Conservation (phyloP, 2,329 filamentous ascomycete species). For the Didymosphaeria variabile region DNA sequence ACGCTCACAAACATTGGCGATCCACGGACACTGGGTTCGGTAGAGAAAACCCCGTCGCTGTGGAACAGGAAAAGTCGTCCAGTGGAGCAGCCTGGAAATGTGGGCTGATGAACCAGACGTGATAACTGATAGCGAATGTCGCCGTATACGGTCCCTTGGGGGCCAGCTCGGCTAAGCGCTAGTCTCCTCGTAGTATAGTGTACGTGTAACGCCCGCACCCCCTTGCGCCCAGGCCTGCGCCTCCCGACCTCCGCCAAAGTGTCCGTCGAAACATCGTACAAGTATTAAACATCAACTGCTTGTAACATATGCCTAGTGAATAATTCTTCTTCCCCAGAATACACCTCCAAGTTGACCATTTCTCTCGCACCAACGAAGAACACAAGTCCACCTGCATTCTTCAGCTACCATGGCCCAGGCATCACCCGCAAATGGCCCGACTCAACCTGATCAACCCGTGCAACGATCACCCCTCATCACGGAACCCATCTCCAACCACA, state of each 20-base stretch:
- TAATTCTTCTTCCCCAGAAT: slow-evolving; percentile 5
- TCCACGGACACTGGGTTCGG: too few species aligned
- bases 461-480: slow-evolving; percentile 18
- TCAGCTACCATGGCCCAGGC: slow-evolving; percentile 4
- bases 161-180: not conserved
- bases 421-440: slow-evolving; percentile 13
- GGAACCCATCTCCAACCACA: slow-evolving; percentile 15
- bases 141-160: not conserved
- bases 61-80: not conserved
- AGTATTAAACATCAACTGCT: slow-evolving; percentile 1
- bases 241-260: slow-evolving; percentile 2
- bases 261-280: slow-evolving; percentile 5
- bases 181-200: not conserved
- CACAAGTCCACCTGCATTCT: slow-evolving; percentile 4
- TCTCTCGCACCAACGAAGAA: slow-evolving; percentile 2
- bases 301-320: not conserved
- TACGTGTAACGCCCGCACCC: not conserved
- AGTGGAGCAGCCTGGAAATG: not conserved
- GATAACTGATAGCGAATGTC: not conserved
- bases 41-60: too few species aligned
- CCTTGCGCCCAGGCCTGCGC: not conserved
- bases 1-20: too few species aligned
- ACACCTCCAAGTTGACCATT: not conserved
- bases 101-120: not conserved
- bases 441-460: slow-evolving; percentile 3